Base-by-base conservation (phyloP, 2,329 filamentous ascomycete genomes). In the Aureobasidium sp. region DNA sequence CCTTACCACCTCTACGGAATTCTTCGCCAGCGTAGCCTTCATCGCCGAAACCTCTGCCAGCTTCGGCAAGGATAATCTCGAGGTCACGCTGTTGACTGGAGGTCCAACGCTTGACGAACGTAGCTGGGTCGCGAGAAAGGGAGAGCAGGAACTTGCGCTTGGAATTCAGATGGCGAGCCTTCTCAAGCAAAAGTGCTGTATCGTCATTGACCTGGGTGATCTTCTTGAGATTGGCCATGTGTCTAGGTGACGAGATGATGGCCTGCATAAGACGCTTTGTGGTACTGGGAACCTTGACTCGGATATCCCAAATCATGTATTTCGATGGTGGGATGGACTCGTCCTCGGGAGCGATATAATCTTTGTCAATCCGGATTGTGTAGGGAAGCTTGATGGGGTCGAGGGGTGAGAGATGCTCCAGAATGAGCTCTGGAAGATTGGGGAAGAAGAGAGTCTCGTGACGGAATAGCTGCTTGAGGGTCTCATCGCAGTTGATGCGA, bases 51-150 rank as follows among this genome's bases (percentile, higher is more conserved):
- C 79, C 79, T 61, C 86, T 82, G 57, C 85, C 83, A 1, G 87
- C 86, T 75, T 97, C 92, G 63, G 92, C 93, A 65, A 94, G 82
- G 52, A 97, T 87, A 7, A 94, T 86, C 71, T 96, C 92, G 39
- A 97, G 79, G 73, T 97, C 93, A 53, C 92, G 83, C 76, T 92
- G 92, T 78, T 99, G 94, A 17, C 88, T 93, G 70, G 87, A 91
- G 59, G 96, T 81, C 94, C 94, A 99, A 70, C 89, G 86, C 66
- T 84, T 86, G 64, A 97, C 82, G 70, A 97, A 97, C 13, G 83
- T 85, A 17, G 89, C 87, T 0, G 94, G 94, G 68, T 97, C 92
- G 66, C 88, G 84, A 63, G 86, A 84, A 66, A 97, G 80, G 5
- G 86, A 85, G 7, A 84, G 86, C 74, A 94, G 88, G 78, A 99